Base-by-base conservation (phyloP, 352 stramenopile genomes). In the Sclerospora graminicola region DNA sequence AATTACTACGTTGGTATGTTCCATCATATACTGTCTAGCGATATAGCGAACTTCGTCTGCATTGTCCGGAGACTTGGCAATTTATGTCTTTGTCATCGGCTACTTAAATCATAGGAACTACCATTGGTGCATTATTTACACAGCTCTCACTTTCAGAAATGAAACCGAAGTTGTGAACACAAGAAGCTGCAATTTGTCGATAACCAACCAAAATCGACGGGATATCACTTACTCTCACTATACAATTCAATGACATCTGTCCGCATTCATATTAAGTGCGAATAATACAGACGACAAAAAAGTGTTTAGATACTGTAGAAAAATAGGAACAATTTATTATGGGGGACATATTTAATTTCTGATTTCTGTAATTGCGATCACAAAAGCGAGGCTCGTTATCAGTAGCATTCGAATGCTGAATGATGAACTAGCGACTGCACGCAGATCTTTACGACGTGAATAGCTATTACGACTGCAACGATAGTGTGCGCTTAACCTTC, bases 21-120 rank as follows among this genome's bases (percentile, higher is more conserved):
- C 67, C 71, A 52, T 87, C 71, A 84, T 84, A 80, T 87, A 87
- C 75, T 87, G 71, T 87, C 75, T 87, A 87, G 75, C 75, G 72
- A 83, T 66, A 84, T 86, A 87, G 75, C 63, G 75, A 71, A 47
- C 57, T 49, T 54, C 33, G 54, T 87, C 75, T 67, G 64, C 75
- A 87, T 64, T 30, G 66, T 65, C 53, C 49, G 41, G 34, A 40
- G 60, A 70, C 67, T 84, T 57, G 41, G 55, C 49, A 54, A 56
- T 46, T 41, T 57, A 57, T 55, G 70, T 57, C 51, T 66, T 35
- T 33, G 28, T 33, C 36, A 64, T 64, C 18, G 56, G 65, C 72
- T 82, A 81, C 62, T 75, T 29, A 84, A 84, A 84, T 87, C 75
- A 87, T 76, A 13, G 54, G 47, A 70, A 62, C 15, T 37, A 49